phyloP scores from a whole-genome alignment of 2,329 filamentous ascomycete genomes.

The Zopfia rhizophila region DNA sequence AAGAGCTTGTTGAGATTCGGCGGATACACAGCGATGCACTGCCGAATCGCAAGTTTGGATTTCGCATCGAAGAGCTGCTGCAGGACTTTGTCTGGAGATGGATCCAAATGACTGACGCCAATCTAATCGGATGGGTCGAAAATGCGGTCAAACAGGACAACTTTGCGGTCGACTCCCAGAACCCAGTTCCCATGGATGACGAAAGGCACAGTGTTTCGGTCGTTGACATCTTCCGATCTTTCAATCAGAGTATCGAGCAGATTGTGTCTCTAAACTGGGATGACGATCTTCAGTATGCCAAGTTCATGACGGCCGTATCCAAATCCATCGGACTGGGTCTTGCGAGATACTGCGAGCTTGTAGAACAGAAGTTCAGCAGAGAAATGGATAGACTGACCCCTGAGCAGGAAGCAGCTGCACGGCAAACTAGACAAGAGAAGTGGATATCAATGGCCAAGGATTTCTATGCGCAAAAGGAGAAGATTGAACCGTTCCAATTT shows the following conservation, averaged over 20 bases:
- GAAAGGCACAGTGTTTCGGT: conserved; percentile 93
- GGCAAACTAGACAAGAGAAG: conserved; percentile 87
- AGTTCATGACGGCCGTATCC: conserved; percentile 94
- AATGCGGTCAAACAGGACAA: conserved; percentile 90
- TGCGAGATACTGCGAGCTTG: conserved; percentile 87
- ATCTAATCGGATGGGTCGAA: conserved; percentile 85
- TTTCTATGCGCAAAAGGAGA: conserved; percentile 90
- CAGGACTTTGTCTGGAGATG: conserved; percentile 96
- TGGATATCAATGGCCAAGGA: conserved; percentile 95
- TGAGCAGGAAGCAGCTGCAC: conserved; percentile 81
- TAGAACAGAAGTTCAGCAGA: conserved; percentile 84
- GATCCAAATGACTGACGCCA: conserved; percentile 83
- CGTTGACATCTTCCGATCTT: conserved; percentile 92
- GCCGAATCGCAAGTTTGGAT: conserved; percentile 78
- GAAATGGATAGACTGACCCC: conserved; percentile 95
- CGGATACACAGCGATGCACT: conserved; percentile 80
- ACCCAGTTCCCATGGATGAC: conserved; percentile 75
- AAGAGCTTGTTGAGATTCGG: conserved; percentile 85
- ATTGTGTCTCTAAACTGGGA: conserved; percentile 90
- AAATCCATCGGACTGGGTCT: conserved; percentile 86
- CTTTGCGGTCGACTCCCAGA: conserved; percentile 78
- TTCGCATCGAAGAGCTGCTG: conserved; percentile 85
- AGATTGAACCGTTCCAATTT: conserved; percentile 96
- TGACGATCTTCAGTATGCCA: conserved; percentile 91
- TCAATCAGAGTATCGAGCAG: conserved; percentile 91